Percentiles rank a stretch among this genome's conserved stretches.
These are phyloP conservation scores for Cladosporium sphaerospermum DNA, from an alignment of 2,329 filamentous ascomycete species.

Conservation along the genomic window DNA sequence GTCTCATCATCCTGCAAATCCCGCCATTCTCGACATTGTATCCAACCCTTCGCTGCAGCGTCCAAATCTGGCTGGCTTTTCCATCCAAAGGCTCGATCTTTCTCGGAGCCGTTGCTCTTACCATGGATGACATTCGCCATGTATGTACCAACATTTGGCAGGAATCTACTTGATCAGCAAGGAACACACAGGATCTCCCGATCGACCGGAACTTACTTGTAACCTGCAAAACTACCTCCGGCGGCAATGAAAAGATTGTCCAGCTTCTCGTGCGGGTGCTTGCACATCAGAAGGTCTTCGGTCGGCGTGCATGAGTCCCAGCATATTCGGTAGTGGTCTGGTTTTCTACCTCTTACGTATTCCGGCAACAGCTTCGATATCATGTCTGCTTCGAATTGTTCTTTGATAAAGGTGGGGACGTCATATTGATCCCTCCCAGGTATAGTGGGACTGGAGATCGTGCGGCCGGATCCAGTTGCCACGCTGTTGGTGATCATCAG, in stretches of 20 bases:
- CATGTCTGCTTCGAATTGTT: constrained; percentile 33
- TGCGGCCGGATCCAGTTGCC: constrained; percentile 41
- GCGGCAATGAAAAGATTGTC: constrained; percentile 54
- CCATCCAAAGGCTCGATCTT: constrained; percentile 20
- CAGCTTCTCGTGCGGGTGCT: constrained; percentile 44
- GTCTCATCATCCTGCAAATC: not conserved
- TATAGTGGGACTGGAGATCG: constrained; percentile 45
- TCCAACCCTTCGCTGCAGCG: not conserved
- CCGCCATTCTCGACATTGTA: not conserved
- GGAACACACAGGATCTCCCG: not conserved
- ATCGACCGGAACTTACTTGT: constrained; percentile 38
- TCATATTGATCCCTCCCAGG: constrained; percentile 41
- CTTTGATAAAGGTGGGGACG: constrained; percentile 36
- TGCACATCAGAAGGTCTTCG: constrained; percentile 56
- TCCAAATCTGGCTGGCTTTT: not conserved
- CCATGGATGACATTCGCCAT: constrained; percentile 39
- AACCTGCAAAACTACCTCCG: constrained; percentile 59
- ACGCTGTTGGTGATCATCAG: constrained; percentile 46
- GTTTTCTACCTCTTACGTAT: constrained; percentile 28
- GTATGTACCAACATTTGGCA: constrained; percentile 58
- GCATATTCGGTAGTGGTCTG: constrained; percentile 42
- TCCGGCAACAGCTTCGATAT: constrained; percentile 25
- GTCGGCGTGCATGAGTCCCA: constrained; percentile 58
- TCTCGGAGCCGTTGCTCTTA: constrained; percentile 32
- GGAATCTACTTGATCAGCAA: constrained; percentile 29